phyloP scores from a whole-genome alignment of 2,329 filamentous ascomycete genomes.

The Graphiopsis chlorocephala region DNA sequence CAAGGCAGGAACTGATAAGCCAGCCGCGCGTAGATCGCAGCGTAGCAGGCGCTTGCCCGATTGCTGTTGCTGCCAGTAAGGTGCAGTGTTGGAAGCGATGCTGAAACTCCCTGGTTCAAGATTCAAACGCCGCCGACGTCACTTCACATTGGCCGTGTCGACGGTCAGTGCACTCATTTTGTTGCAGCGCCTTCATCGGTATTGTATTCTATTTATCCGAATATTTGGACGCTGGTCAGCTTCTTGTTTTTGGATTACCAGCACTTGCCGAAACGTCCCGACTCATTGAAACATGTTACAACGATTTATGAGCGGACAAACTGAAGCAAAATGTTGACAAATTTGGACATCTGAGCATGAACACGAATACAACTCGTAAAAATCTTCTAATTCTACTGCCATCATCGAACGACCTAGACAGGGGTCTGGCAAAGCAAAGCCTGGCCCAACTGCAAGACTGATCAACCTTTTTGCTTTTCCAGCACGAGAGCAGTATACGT shows the following conservation, averaged over 20 bases:
- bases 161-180: not conserved
- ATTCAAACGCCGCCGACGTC: conserved; percentile 10
- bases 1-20: conserved; percentile 7
- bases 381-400: not conserved
- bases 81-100: not conserved
- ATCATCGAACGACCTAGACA: not conserved
- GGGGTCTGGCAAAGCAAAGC: not conserved
- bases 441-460: not conserved
- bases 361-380: not conserved
- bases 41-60: conserved; percentile 1
- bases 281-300: accelerated
- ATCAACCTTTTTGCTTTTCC: not conserved
- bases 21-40: not conserved
- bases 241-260: not conserved
- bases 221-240: not conserved
- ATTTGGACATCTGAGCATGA: not conserved
- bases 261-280: not conserved
- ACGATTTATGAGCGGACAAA: not conserved
- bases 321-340: not conserved
- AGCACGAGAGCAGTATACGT: not conserved
- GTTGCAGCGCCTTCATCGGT: not conserved
- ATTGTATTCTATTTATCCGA: not conserved
- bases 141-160: not conserved
- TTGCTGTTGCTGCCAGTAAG: not conserved
- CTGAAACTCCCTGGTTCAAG: not conserved